Evolutionary conservation across 176 grass and related monocot genomes (phyloP).

Genomic region (Paspalum vaginatum): DNA sequence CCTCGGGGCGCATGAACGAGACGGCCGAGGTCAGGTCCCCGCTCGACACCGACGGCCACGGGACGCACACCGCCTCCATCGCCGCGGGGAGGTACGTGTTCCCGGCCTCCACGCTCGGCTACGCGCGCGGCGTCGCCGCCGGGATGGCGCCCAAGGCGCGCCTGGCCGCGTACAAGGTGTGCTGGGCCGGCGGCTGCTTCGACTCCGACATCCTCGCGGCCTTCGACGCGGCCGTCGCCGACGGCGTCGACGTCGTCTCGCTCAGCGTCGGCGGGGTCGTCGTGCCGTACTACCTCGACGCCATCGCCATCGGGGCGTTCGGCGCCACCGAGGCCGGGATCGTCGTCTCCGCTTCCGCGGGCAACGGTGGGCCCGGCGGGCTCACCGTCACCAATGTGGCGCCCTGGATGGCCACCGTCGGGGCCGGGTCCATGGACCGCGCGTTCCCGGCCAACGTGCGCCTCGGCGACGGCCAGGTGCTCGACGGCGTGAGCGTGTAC

Average conservation of each 20-base stretch:
- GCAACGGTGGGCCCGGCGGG: constrained; percentile 87
- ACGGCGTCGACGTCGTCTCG: constrained; percentile 80
- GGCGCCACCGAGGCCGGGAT: constrained; percentile 82
- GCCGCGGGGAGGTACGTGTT: constrained; percentile 91
- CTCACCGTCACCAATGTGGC: constrained; percentile 90
- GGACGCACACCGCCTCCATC: constrained; percentile 89
- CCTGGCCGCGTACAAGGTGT: constrained; percentile 89
- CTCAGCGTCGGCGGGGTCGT: constrained; percentile 89
- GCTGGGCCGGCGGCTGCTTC: constrained; percentile 83
- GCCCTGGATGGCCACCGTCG: constrained; percentile 87
- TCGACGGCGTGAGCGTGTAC: constrained; percentile 83
- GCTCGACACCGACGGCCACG: constrained; percentile 83
- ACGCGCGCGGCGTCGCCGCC: constrained; percentile 79
- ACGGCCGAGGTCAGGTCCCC: constrained; percentile 78
- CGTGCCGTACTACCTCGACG: constrained; percentile 90
- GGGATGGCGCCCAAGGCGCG: constrained; percentile 98
- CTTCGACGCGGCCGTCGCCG: constrained; percentile 82
- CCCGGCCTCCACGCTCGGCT: constrained; percentile 90
- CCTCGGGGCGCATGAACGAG: constrained; percentile 86
- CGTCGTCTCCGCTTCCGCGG: constrained; percentile 82
- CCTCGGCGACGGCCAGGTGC: constrained; percentile 66
- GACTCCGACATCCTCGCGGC: constrained; percentile 97
- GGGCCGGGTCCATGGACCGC: constrained; percentile 93
- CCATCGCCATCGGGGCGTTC: constrained; percentile 89
- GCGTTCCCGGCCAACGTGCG: constrained; percentile 87